phyloP scores from a whole-genome alignment of 306 rosid species.

The Ceratonia siliqua region DNA sequence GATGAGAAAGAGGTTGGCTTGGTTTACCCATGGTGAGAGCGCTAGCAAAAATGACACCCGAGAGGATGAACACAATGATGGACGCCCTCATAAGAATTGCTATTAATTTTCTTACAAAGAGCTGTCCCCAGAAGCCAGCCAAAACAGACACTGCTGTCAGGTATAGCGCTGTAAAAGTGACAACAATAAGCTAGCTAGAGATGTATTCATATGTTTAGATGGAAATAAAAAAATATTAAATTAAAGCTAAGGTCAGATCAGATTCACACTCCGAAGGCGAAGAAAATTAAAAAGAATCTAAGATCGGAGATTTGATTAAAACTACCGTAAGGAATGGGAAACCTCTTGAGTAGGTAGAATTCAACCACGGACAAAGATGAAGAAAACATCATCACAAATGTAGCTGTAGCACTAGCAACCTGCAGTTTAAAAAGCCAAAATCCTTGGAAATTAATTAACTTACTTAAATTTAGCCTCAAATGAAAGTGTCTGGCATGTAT shows the following conservation, averaged over 20 bases:
- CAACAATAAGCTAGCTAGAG: neutral
- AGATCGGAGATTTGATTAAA: neutral
- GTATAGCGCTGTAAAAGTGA: constrained; percentile 54
- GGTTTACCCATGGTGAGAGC: constrained; percentile 83
- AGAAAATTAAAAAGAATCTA: neutral
- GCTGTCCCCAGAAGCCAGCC: constrained; percentile 92
- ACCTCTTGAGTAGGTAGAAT: constrained; percentile 82
- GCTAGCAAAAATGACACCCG: constrained; percentile 80
- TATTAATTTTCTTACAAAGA: constrained; percentile 57
- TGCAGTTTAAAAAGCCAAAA: constrained; percentile 14
- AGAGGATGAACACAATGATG: constrained; percentile 77
- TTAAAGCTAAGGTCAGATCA: too few relatives aligned
- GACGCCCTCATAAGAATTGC: constrained; percentile 68
- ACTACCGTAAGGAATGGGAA: constrained; percentile 85
- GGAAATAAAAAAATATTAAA: too few relatives aligned
- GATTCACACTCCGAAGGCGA: neutral
- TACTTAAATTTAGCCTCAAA: neutral
- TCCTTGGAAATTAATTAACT: neutral
- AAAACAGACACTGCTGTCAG: constrained; percentile 69
- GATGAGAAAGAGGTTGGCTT: neutral
- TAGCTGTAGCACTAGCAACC: constrained; percentile 96
- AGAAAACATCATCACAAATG: constrained; percentile 91
- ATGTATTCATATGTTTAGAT: neutral
- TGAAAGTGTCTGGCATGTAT: too few relatives aligned
- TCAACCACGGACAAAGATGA: constrained; percentile 81